phyloP scores from a whole-genome alignment of 2,329 filamentous ascomycete genomes.

The Ceratocystis albifundus region DNA sequence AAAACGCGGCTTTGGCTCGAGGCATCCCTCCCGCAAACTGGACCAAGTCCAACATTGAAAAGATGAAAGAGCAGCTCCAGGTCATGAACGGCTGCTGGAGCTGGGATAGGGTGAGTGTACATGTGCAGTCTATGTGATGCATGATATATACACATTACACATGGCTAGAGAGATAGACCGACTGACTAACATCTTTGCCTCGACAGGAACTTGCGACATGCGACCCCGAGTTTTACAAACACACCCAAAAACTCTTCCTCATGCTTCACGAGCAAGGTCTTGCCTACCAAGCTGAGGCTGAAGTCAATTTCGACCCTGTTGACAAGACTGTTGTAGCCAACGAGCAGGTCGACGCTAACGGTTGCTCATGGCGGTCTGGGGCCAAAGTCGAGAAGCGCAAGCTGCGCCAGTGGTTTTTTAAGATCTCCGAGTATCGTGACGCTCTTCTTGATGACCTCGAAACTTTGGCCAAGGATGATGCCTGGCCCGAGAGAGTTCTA shows the following conservation, averaged over 20 bases:
- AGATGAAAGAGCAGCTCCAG: conserved; percentile 72
- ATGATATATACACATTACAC: too few species aligned
- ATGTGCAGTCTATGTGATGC: too few species aligned
- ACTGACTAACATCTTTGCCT: conserved; percentile 8
- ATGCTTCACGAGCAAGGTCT: conserved; percentile 61
- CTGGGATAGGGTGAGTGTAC: conserved; percentile 60
- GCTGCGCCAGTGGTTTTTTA: conserved; percentile 82
- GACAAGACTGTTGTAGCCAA: conserved; percentile 85
- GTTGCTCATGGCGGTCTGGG: conserved; percentile 76
- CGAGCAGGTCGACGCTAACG: conserved; percentile 81
- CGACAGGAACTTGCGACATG: conserved; percentile 69
- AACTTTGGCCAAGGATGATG: conserved; percentile 46
- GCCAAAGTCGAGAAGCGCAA: conserved; percentile 69
- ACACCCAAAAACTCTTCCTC: conserved; percentile 77
- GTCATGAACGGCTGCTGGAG: conserved; percentile 74
- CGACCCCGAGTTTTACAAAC: conserved; percentile 75
- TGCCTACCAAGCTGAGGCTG: conserved; percentile 69
- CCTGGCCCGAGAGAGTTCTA: conserved; percentile 74
- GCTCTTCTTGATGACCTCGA: conserved; percentile 60
- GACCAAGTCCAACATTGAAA: conserved; percentile 68
- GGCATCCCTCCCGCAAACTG: conserved; percentile 66
- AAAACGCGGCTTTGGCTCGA: conserved; percentile 80
- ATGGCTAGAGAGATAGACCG: too few species aligned
- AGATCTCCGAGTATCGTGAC: conserved; percentile 68
- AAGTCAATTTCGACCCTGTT: conserved; percentile 84